Evolutionary conservation across 2,329 filamentous ascomycete species (phyloP), one percentile per base, ranked within the genome.

Genomic region (Claviceps paspali): DNA sequence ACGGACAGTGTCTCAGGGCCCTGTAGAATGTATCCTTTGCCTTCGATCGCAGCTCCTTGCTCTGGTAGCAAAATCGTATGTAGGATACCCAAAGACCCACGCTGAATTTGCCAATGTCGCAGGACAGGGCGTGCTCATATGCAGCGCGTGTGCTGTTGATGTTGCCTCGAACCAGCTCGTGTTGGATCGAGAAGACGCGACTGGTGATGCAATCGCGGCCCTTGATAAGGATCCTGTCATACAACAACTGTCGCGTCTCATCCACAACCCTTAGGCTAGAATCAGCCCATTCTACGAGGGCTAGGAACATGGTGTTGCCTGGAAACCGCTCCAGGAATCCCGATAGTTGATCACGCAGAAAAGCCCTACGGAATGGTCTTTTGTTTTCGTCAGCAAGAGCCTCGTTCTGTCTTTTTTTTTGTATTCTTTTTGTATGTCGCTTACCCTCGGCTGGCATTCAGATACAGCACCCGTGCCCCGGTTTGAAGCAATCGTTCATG

Each of bases 211-310:
- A 57, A 47, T 69, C 66, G 36, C 62, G 53, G 6, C 41, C 35
- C 12, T 50, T 46, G 5, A 52, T 44, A 2, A 70, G 54, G 0
- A 74, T 55, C 49, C 67, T 67, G 51, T 67, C 64, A 15, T 67
- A 57, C 9, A 87, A 61, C 7, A 82, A 58, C 5, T 70, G 64
- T n/a, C 82, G 75, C 15, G 92, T 73, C 14, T 83, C 79, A 47
- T 92, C 82, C 43, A 85, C 73, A 38, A 91, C 68, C 18, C 78
- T 71, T 30, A 84, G 73, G 6, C 78, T 73, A 2, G 74, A 66
- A 51, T 88, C 79, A 43, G 82, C 77, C 64, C 78, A 82, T n/a
- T 76, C 70, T 44, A 80, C 80, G 0, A 91, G 60, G 1, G 70
- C 64, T 1, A 92, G 66, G 43, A 95, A 79, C 5, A 84, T 65